Evolutionary conservation across 805 yeast genomes (phyloP).

Genomic region (Candida fluviatilis): DNA sequence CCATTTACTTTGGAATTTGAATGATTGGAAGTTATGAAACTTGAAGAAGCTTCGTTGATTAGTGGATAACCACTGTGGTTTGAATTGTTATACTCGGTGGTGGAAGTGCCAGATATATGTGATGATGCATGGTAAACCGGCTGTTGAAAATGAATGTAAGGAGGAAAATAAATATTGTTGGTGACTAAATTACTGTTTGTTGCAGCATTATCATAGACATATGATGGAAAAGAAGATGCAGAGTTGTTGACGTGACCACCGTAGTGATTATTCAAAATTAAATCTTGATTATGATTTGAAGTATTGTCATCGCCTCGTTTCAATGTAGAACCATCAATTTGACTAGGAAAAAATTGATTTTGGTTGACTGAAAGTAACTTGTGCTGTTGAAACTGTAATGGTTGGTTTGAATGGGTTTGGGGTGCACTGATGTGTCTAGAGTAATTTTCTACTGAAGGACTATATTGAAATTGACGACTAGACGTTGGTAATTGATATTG

Average conservation of each 20-base stretch:
- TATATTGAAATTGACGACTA: slow-evolving; percentile 4
- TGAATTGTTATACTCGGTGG: too few species aligned
- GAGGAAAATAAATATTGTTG: slow-evolving; percentile 4
- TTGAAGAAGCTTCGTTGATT: too few species aligned
- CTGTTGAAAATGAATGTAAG: slow-evolving; percentile 2
- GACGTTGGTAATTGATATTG: slow-evolving; percentile 7
- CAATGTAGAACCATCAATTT: slow-evolving; percentile 5
- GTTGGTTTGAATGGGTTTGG: slow-evolving; percentile 7
- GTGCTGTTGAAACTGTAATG: slow-evolving; percentile 8
- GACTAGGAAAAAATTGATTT: slow-evolving; percentile 2
- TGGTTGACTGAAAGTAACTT: slow-evolving; percentile 10
- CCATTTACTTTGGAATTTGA: too few species aligned
- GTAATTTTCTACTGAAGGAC: slow-evolving; percentile 3
- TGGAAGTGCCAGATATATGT: too few species aligned
- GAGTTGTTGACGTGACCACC: slow-evolving; percentile 8
- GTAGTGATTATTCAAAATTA: slow-evolving; percentile 20
- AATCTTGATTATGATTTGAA: slow-evolving; percentile 8
- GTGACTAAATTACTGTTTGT: slow-evolving; percentile 3
- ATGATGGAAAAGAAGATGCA: slow-evolving; percentile 3
- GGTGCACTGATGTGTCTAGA: slow-evolving; percentile 8
- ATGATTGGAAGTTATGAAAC: too few species aligned
- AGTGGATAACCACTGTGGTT: too few species aligned
- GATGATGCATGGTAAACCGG: not conserved
- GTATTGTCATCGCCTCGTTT: slow-evolving; percentile 13
- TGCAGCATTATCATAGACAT: not conserved